Evolutionary conservation across 805 yeast species (phyloP), one percentile per base, ranked within the genome.

Genomic region (Spathaspora sp.): DNA sequence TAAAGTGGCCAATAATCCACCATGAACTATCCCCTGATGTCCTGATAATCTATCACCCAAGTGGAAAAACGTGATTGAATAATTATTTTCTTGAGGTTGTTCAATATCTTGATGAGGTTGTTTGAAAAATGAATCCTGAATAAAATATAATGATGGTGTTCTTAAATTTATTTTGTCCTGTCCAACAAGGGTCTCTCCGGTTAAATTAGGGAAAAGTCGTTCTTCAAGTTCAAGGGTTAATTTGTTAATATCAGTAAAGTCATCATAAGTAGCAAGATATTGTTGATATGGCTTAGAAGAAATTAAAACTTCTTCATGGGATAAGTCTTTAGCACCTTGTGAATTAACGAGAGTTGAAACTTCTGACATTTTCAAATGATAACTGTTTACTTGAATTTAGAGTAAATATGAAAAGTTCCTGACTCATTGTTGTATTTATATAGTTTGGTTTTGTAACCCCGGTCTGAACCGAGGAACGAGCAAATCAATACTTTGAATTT

Each of bases 1-100:
- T 28, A 73, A 58, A 1, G 78, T 74, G 32, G 78, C 78, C 23
- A 73, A 56, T 44, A 73, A 59, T 1, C 78, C 78, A 1, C 78
- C 78, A 54, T 73, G 78, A n/a, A 73, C 68, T 12, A 73, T 72
- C 3, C 67, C 68, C 4, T 65, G 58, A 55, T 74, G 78, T 11
- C 78, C 78, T 1, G 75, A 63, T 17, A 73, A 62, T 50, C 61
- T 59, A 6, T 62, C 52, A 10, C 78, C 78, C 49, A 74, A 60
- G 49, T 69, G 73, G 56, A 73, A 68, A 49, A 74, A 73, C 0
- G 77, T 73, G 47, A 68, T 53, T 11, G 73, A 66, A 50, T 52
- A 62, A 55, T 73, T 72, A 35, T 47, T 56, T 1, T 51, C 55
- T 16, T 47, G 51, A 8, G 52, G 53, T 6, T 32, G 51, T 3